A percentile compares a stretch with the other conserved stretches of the same genome.
phyloP scores from a whole-genome alignment of 2,329 filamentous ascomycete genomes.

The Fusarium anguioides region DNA sequence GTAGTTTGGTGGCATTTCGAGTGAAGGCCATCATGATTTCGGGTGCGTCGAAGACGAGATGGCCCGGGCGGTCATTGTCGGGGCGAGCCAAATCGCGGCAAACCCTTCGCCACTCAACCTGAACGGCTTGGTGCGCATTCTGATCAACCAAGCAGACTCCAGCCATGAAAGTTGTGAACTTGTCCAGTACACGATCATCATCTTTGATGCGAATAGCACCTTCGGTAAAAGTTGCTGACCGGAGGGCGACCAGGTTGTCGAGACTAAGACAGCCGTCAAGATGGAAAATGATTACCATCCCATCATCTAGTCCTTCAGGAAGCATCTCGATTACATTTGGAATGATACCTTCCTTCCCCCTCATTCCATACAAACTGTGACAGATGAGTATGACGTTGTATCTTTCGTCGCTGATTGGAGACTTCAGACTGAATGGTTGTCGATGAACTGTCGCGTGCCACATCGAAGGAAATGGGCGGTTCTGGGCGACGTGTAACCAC shows the following conservation, averaged over 20 bases:
- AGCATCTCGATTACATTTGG: slow-evolving; percentile 61
- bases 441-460: slow-evolving; percentile 48
- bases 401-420: slow-evolving; percentile 48
- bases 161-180: slow-evolving; percentile 64
- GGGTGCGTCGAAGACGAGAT: slow-evolving; percentile 62
- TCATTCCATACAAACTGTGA: slow-evolving; percentile 73
- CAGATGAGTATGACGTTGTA: slow-evolving; percentile 71
- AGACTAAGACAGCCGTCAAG: slow-evolving; percentile 58
- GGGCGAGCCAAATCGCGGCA: slow-evolving; percentile 61
- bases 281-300: slow-evolving; percentile 66
- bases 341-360: slow-evolving; percentile 58
- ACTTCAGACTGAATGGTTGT: slow-evolving; percentile 53
- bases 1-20: slow-evolving; percentile 55
- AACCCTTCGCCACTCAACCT: slow-evolving; percentile 59
- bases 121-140: slow-evolving; percentile 48
- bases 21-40: slow-evolving; percentile 64
- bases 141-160: slow-evolving; percentile 55
- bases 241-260: slow-evolving; percentile 60
- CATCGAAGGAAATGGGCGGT: slow-evolving; percentile 54
- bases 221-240: slow-evolving; percentile 58
- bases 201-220: slow-evolving; percentile 58
- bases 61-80: slow-evolving; percentile 49
- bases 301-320: slow-evolving; percentile 49
- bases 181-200: slow-evolving; percentile 57
- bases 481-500: slow-evolving; percentile 51